Percentiles rank a stretch among this genome's conserved stretches.
Evolutionary conservation across 2,329 filamentous ascomycete species (phyloP).

Genomic region (Monilinia polystroma): DNA sequence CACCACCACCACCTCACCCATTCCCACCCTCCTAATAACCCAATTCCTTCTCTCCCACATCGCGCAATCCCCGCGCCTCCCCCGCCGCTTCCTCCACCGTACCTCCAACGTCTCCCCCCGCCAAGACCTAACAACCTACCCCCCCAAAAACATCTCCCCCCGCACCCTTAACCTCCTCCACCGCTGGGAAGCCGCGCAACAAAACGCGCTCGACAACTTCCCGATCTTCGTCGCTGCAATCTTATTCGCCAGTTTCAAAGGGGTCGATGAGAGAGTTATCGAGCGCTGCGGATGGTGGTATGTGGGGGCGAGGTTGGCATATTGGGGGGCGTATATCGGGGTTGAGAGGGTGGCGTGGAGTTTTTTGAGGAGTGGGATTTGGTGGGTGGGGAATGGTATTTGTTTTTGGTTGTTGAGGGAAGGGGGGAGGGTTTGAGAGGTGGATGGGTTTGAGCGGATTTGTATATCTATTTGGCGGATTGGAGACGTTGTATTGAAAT

Average conservation of each 20-base stretch:
- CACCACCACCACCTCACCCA: constrained; percentile 13
- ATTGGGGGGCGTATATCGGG: constrained; percentile 45
- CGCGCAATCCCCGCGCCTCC: constrained; percentile 25
- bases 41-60: constrained; percentile 10
- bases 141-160: constrained; percentile 46
- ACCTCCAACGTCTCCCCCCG: constrained; percentile 10
- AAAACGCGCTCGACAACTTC: constrained; percentile 44
- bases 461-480: too few relatives aligned
- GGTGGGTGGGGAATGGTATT: constrained; percentile 47
- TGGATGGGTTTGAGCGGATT: too few relatives aligned
- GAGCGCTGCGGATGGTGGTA: constrained; percentile 45
- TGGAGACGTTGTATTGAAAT: too few relatives aligned
- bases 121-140: constrained; percentile 26
- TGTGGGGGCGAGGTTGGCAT: constrained; percentile 44
- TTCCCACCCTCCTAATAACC: constrained; percentile 15
- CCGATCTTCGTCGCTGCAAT: constrained; percentile 44
- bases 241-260: constrained; percentile 43
- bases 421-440: constrained; percentile 38
- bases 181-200: constrained; percentile 4
- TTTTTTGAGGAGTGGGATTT: constrained; percentile 42
- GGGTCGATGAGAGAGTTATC: constrained; percentile 41
- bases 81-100: constrained; percentile 15
- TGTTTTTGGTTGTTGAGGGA: constrained; percentile 44
- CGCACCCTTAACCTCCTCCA: constrained; percentile 40
- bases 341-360: constrained; percentile 42